Evolutionary conservation across 805 yeast species (phyloP), one percentile per base, ranked within the genome.

Genomic region (Blastobotrys peoriensis): DNA sequence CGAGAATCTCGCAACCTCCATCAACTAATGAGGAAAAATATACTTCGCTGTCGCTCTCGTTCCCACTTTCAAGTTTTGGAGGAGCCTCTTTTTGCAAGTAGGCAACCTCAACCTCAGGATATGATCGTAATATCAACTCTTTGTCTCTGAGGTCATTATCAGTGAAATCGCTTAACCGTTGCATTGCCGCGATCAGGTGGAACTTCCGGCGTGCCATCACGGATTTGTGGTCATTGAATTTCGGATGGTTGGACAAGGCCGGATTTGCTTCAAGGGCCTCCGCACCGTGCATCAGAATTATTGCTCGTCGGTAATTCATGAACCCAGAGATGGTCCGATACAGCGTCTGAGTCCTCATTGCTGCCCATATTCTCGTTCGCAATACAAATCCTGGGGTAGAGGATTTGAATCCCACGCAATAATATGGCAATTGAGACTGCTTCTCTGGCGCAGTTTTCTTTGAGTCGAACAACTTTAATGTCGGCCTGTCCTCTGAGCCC

Each of bases 221-320:
- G 60, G 91, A 97, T 55, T 91, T 79, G 66, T 94, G 98, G 68
- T 88, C 79, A 73, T 93, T 98, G 45, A 79, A 76, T 58, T 95
- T 94, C 70, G 91, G 98, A 91, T 88, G 89, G 87, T 74, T 93
- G 97, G 2, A 47, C 42, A 35, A 44, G 8, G 8, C 10, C 8
- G 30, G 30, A 13, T 25, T 25, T 13, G 8, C 40, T 23, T 47
- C 50, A 9, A 47, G 50, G 40, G 52, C 49, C 60, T 87, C 96
- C 36, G 82, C 74, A 36, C 81, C 66, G 54, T 79, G 78, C 4
- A 87, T 67, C 20, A 86, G 65, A 51, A 79, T 80, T 23, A 88
- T 73, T 0, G 96, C 96, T 30, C 73, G 73, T 10, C 75, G 68
- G 58, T 87, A 87, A 59, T 86, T 86, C 76, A 76, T 76, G 57